Conservation (phyloP, 2,329 filamentous ascomycete species). For the Beauveria varroae region DNA sequence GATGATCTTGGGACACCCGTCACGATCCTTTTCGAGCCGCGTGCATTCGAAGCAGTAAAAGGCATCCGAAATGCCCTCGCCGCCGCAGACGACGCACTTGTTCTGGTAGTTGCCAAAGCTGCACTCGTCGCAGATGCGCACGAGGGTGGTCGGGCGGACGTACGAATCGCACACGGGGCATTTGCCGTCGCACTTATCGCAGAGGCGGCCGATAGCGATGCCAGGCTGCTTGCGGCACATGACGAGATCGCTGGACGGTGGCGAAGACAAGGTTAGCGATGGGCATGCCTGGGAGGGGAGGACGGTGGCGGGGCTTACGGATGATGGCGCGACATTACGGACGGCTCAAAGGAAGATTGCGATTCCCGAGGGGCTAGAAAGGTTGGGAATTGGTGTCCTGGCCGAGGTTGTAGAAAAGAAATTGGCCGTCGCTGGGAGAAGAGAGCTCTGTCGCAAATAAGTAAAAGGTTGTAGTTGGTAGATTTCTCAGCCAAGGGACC, state of each 20-base stretch:
- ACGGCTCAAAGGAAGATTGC: background rate
- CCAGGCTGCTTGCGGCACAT: constrained; percentile 99
- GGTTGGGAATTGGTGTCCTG: background rate
- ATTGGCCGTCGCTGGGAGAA: constrained; percentile 1
- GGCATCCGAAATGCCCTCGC: constrained; percentile 94
- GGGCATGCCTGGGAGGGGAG: background rate
- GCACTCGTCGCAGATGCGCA: constrained; percentile 98
- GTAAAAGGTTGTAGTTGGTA: constrained; percentile 12
- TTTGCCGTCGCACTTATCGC: constrained; percentile 99
- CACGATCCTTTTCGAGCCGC: constrained; percentile 88
- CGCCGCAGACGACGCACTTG: constrained; percentile 97
- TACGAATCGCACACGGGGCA: constrained; percentile 99
- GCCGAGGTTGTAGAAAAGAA: background rate
- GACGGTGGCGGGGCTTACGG: constrained; percentile 50
- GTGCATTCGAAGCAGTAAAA: constrained; percentile 99
- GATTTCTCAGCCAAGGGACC: constrained; percentile 35
- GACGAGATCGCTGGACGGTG: constrained; percentile 68
- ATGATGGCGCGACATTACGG: constrained; percentile 83
- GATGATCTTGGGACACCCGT: constrained; percentile 98
- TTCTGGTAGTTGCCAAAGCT: constrained; percentile 99
- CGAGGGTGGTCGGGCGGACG: constrained; percentile 93
- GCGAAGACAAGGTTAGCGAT: background rate
- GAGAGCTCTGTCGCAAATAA: constrained; percentile 6
- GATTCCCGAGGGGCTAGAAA: background rate
- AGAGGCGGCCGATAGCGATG: constrained; percentile 96